Evolutionary conservation across 352 stramenopile species (phyloP).

Genomic region (Phytophthora palmivora): DNA sequence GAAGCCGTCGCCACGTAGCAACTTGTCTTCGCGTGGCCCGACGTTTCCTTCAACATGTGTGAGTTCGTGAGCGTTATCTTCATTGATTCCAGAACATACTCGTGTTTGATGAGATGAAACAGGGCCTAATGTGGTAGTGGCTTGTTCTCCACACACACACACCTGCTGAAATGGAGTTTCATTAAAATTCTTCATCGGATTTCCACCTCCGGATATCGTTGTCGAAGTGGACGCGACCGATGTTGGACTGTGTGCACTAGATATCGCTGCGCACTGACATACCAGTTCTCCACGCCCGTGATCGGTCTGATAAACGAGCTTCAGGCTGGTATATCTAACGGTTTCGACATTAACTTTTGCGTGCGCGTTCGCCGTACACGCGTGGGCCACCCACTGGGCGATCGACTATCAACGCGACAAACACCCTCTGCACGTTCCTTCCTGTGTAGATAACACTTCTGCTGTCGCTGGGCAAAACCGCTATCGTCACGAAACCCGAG

Average conservation of each 20-base stretch:
- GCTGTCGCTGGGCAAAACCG: constrained; percentile 21
- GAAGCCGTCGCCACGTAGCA: constrained; percentile 17
- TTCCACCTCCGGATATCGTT: constrained; percentile 14
- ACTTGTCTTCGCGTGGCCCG: constrained; percentile 13
- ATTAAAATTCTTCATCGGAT: constrained; percentile 17
- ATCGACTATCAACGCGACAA: too few relatives aligned
- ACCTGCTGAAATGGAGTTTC: constrained; percentile 24
- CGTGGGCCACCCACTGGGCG: constrained; percentile 4
- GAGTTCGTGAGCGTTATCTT: not conserved
- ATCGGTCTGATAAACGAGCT: not conserved
- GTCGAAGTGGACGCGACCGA: constrained; percentile 28
- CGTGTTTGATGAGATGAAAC: constrained; percentile 4
- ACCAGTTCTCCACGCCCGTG: not conserved
- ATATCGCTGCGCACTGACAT: not conserved
- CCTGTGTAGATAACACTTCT: constrained; percentile 35
- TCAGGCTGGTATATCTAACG: not conserved
- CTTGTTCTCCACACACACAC: constrained; percentile 11
- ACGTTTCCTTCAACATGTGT: constrained; percentile 13
- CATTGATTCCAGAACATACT: constrained; percentile 1
- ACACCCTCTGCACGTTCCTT: constrained; percentile 13
- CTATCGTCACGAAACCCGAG: constrained; percentile 11
- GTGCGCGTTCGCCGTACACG: constrained; percentile 14
- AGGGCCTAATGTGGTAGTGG: constrained; percentile 32
- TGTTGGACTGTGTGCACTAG: constrained; percentile 16
- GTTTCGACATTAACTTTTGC: constrained; percentile 41